phyloP scores from a whole-genome alignment of 306 rosid genomes.

The Spatholobus suberectus region DNA sequence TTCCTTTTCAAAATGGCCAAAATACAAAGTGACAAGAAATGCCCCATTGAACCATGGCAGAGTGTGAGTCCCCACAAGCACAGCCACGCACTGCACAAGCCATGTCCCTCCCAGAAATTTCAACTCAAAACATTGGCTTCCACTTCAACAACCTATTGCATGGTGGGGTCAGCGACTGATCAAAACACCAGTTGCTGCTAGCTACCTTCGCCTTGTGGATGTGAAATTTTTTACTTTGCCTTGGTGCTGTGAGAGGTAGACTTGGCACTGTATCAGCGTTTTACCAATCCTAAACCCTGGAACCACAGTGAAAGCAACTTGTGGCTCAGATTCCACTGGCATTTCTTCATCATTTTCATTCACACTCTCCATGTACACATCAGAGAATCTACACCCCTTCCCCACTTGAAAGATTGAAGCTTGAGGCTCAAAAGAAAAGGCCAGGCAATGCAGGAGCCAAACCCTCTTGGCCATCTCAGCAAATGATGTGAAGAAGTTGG shows the following conservation, averaged over 20 bases:
- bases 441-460: slow-evolving; percentile 86
- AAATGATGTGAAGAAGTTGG: slow-evolving; percentile 62
- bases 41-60: slow-evolving; percentile 25
- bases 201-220: slow-evolving; percentile 48
- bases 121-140: not conserved
- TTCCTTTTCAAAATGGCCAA: slow-evolving; percentile 34
- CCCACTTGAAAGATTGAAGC: slow-evolving; percentile 76
- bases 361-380: slow-evolving; percentile 86
- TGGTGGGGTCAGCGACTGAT: slow-evolving; percentile 36
- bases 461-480: slow-evolving; percentile 88
- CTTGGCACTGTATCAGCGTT: slow-evolving; percentile 80
- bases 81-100: slow-evolving; percentile 16
- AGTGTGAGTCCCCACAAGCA: slow-evolving; percentile 21
- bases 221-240: slow-evolving; percentile 29
- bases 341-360: slow-evolving; percentile 75
- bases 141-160: slow-evolving; percentile 22
- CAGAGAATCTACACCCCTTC: slow-evolving; percentile 80
- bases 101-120: not conserved
- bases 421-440: slow-evolving; percentile 72
- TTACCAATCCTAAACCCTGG: slow-evolving; percentile 87
- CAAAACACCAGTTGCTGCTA: not conserved
- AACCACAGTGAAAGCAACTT: slow-evolving; percentile 75
- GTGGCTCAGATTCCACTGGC: slow-evolving; percentile 55
- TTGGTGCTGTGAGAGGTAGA: slow-evolving; percentile 66
- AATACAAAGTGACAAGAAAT: slow-evolving; percentile 28